A percentile compares a stretch with the other conserved stretches of the same genome.
Evolutionary conservation across 345 rosid species (phyloP).

Genomic region (Diplotaxis tenuifolia): DNA sequence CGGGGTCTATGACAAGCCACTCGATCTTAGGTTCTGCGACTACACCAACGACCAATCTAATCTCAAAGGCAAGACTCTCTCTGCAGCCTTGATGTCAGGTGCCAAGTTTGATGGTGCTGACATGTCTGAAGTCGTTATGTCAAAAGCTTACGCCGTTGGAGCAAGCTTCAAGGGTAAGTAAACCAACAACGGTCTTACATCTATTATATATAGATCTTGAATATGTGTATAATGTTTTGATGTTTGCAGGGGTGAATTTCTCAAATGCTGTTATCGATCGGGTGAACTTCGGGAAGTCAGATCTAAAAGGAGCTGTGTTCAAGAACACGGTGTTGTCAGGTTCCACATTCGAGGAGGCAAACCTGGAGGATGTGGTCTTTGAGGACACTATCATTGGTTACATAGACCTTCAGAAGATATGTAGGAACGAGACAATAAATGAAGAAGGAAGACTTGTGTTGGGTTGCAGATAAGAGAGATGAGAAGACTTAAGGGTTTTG

Average conservation of each 20-base stretch:
- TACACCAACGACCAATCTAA: constrained; percentile 79
- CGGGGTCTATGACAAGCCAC: constrained; percentile 94
- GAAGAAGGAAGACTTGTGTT: constrained; percentile 42
- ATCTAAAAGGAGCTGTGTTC: constrained; percentile 77
- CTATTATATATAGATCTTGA: not conserved
- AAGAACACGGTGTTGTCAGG: constrained; percentile 79
- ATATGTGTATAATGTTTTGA: not conserved
- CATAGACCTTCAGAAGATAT: constrained; percentile 39
- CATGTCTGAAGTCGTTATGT: constrained; percentile 97
- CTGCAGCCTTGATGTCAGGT: constrained; percentile 90
- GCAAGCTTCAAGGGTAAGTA: constrained; percentile 87
- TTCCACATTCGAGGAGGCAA: constrained; percentile 71
- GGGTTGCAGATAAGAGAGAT: constrained; percentile 27
- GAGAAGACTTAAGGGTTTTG: not conserved
- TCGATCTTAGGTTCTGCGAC: constrained; percentile 90
- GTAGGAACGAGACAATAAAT: constrained; percentile 32
- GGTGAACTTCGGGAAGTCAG: constrained; percentile 71
- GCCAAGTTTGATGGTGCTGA: constrained; percentile 99
- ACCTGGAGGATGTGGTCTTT: constrained; percentile 55
- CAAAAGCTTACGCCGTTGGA: constrained; percentile 94
- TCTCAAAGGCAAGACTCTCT: constrained; percentile 88
- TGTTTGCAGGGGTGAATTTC: constrained; percentile 66
- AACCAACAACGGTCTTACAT: not conserved
- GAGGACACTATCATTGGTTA: constrained; percentile 40
- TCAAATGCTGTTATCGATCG: constrained; percentile 85